These are phyloP conservation scores for Clarireedia sp. DNA, from an alignment of 2,329 filamentous ascomycete species.

Conservation along the genomic window DNA sequence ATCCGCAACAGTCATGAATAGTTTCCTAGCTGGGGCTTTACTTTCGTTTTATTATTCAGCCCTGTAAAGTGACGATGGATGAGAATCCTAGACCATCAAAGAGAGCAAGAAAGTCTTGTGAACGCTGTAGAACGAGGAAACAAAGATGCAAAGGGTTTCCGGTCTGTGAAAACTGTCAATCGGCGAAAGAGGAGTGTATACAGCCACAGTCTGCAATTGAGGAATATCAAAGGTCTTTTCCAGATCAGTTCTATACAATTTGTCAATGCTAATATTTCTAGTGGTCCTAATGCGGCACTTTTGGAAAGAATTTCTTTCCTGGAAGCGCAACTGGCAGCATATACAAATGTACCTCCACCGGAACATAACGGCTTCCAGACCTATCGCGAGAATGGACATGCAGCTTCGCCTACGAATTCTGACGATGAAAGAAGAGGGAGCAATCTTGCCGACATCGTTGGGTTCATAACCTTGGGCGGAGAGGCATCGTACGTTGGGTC, in stretches of 20 bases:
- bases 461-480: slow-evolving; percentile 40
- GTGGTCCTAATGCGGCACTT: slow-evolving; percentile 22
- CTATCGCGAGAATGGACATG: slow-evolving; percentile 5
- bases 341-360: slow-evolving; percentile 14
- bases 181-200: slow-evolving; percentile 23
- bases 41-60: background rate
- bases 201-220: slow-evolving; percentile 24
- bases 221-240: slow-evolving; percentile 22
- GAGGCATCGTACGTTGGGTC: slow-evolving; percentile 42
- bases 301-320: slow-evolving; percentile 23
- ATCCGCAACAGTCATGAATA: background rate
- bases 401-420: slow-evolving; percentile 7
- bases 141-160: slow-evolving; percentile 25
- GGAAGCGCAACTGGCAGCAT: slow-evolving; percentile 23
- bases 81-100: slow-evolving; percentile 24
- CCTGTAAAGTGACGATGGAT: slow-evolving; percentile 16
- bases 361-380: slow-evolving; percentile 3
- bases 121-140: slow-evolving; percentile 21
- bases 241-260: background rate
- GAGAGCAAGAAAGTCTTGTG: slow-evolving; percentile 22
- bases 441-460: slow-evolving; percentile 39
- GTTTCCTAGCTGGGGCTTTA: background rate
- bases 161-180: slow-evolving; percentile 22
- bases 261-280: slow-evolving; percentile 7
- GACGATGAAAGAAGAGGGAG: slow-evolving; percentile 13